These are phyloP conservation scores for Monilinia aucupariae DNA, from an alignment of 2,329 filamentous ascomycete species.

Conservation along the genomic window DNA sequence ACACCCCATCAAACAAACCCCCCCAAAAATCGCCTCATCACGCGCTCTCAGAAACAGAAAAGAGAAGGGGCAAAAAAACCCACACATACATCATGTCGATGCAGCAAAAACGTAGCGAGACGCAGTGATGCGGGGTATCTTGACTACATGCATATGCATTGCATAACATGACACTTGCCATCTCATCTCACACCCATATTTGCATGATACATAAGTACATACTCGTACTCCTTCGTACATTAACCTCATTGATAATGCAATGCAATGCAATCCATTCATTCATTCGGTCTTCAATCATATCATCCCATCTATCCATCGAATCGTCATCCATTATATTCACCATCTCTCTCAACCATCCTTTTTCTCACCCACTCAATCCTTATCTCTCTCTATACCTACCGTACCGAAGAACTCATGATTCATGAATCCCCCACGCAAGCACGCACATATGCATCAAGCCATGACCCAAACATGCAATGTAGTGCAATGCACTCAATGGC, in stretches of 20 bases:
- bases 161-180: neutral
- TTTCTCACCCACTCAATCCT: too few relatives aligned
- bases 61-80: neutral
- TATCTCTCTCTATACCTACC: neutral
- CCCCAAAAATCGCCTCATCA: neutral
- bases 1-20: too few relatives aligned
- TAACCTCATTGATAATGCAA: neutral
- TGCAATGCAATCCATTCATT: neutral
- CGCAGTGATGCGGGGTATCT: neutral
- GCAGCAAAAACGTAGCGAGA: neutral
- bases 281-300: too few relatives aligned
- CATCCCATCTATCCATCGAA: too few relatives aligned
- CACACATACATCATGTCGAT: neutral
- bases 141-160: neutral
- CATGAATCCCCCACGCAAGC: neutral
- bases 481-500: neutral
- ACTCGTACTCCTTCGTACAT: too few relatives aligned
- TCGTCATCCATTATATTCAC: too few relatives aligned
- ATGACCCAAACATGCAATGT: neutral
- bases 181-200: neutral
- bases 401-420: neutral
- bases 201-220: neutral
- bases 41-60: neutral
- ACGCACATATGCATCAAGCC: neutral
- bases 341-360: neutral